Base-by-base conservation (phyloP, 2,329 filamentous ascomycete genomes). In the Neospermospora avenae region DNA sequence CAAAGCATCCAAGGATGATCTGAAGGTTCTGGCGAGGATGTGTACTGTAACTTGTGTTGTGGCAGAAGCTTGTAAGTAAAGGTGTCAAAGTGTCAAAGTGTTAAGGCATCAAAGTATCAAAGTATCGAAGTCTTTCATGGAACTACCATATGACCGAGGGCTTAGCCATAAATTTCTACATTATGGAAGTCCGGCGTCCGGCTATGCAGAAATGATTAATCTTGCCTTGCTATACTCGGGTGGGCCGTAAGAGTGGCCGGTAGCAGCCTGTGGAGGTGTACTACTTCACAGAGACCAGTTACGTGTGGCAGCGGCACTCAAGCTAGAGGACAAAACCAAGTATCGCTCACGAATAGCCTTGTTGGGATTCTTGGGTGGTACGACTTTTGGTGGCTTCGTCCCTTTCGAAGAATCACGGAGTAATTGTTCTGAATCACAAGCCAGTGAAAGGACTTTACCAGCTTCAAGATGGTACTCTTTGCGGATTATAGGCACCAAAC, bases 31-130 rank as follows among this genome's bases (percentile, higher is more conserved):
- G 31, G 31, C 48, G n/a, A 31, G 31, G 31, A 37, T 35, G 31
- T 51, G 48, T n/a, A n/a, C n/a, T n/a, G n/a, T 35, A 51, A 51
- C 48, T 51, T 51, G 31, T 51, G 31, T 22, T 51, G 48, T 31
- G 20, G 48, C 48, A n/a, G n/a, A n/a, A 51, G 48, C 48, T 22
- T 37, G 48, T 28, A 51, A 22, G 31, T 51, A 28, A 37, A 22
- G 35, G 31, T 35, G 22, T 35, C 48, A 37, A 35, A 20, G 35
- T n/a, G n/a, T n/a, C n/a, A n/a, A n/a, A n/a, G n/a, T n/a, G n/a
- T n/a, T n/a, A n/a, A n/a, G n/a, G n/a, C n/a, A n/a, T n/a, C n/a
- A n/a, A n/a, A n/a, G n/a, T 22, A 18, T 51, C 48, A 37, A 22
- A 51, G 31, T 35, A 35, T 35, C 48, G 22, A 35, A 20, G 35